Conservation (phyloP, 495 filamentous ascomycete species). For the Hyaloscypha hepaticicola region DNA sequence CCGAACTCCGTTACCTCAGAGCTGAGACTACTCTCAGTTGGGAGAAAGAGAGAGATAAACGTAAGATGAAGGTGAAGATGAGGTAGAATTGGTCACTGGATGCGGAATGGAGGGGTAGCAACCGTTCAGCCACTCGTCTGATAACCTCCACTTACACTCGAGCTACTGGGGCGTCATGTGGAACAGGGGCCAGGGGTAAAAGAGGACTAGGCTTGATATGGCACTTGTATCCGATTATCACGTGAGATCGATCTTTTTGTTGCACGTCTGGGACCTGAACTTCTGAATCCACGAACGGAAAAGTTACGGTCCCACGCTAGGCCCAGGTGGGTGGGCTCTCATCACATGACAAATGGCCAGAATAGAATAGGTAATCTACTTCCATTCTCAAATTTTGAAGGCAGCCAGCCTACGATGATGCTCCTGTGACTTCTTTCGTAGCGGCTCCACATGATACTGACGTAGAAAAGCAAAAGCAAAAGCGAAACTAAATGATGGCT, state of each 20-base stretch:
- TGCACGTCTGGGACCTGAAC: no score
- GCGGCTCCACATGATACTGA: no score
- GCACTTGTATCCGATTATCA: neutral
- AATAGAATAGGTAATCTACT: no score
- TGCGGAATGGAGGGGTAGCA: neutral
- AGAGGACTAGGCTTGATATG: neutral
- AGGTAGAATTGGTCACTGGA: neutral
- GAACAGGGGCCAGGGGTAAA: neutral
- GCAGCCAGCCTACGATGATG: no score
- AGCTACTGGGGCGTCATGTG: neutral
- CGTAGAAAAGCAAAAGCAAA: constrained; percentile 62
- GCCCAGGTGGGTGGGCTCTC: no score
- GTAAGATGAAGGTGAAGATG: neutral
- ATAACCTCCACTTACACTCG: no score
- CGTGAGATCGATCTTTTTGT: no score
- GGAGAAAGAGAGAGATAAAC: neutral
- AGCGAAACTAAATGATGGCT: constrained; percentile 46
- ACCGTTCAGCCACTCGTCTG: neutral
- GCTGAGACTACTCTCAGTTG: neutral
- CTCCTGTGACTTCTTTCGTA: no score
- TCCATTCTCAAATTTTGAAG: no score
- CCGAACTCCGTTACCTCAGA: neutral
- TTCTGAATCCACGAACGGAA: no score
- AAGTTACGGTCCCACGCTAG: no score
- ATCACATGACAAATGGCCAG: no score